Evolutionary conservation across 2,329 filamentous ascomycete species (phyloP).

Genomic region (Trichoderma breve): DNA sequence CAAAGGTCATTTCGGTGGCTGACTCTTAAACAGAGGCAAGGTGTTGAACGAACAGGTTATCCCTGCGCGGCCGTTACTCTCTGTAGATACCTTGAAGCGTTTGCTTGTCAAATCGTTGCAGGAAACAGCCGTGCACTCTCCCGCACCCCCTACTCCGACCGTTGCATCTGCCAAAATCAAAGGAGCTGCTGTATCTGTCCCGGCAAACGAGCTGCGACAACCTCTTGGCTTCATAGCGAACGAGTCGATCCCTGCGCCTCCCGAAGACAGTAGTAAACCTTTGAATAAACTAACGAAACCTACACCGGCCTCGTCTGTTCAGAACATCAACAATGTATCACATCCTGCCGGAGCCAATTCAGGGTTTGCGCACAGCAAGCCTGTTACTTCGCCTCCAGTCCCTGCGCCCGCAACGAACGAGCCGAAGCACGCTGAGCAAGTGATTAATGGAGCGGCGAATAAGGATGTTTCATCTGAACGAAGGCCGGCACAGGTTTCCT

Average conservation of each 20-base stretch:
- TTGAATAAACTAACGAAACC: background rate
- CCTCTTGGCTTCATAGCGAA: constrained; percentile 15
- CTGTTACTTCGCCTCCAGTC: background rate
- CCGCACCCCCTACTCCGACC: constrained; percentile 5
- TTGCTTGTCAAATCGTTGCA: constrained; percentile 34
- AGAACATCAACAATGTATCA: background rate
- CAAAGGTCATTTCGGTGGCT: constrained; percentile 19
- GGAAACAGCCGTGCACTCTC: constrained; percentile 22
- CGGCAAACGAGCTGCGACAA: constrained; percentile 20
- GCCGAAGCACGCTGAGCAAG: background rate
- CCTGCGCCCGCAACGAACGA: background rate
- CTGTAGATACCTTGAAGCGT: constrained; percentile 44
- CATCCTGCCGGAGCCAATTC: background rate
- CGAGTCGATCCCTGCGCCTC: background rate
- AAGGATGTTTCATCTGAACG: constrained; percentile 10
- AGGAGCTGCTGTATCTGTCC: constrained; percentile 11
- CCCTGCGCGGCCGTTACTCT: constrained; percentile 46
- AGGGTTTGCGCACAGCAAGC: background rate
- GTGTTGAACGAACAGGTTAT: constrained; percentile 53
- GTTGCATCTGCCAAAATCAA: constrained; percentile 22
- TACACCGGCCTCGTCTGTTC: background rate
- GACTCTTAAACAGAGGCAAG: constrained; percentile 34
- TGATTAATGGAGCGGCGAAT: constrained; percentile 1
- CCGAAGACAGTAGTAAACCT: background rate
- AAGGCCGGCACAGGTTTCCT: constrained; percentile 32